phyloP scores from a whole-genome alignment of 257 asterid genomes.

The Misopates orontium region DNA sequence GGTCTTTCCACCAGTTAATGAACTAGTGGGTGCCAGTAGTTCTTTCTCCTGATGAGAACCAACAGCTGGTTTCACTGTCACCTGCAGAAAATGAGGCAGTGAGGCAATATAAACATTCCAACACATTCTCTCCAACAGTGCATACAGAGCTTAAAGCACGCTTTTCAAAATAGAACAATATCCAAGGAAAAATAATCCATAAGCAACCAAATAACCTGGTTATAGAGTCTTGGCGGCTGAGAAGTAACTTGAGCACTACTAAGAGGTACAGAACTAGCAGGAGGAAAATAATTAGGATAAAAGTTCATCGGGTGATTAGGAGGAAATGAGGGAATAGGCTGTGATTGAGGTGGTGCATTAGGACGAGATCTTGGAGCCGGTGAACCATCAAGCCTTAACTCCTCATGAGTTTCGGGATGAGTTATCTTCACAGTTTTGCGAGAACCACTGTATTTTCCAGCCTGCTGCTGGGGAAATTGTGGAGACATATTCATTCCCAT shows the following conservation, averaged over 20 bases:
- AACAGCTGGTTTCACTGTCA: constrained; percentile 69
- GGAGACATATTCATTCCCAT: constrained; percentile 63
- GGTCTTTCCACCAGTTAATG: constrained; percentile 44
- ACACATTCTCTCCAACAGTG: background rate
- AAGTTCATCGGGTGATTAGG: constrained; percentile 45
- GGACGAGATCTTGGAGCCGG: constrained; percentile 58
- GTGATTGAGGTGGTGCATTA: constrained; percentile 62
- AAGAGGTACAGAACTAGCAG: constrained; percentile 60
- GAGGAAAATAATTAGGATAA: constrained; percentile 49
- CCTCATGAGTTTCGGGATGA: constrained; percentile 89
- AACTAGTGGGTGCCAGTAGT: constrained; percentile 35
- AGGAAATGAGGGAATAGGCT: constrained; percentile 59
- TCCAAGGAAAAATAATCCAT: constrained; percentile 15
- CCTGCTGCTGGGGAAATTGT: constrained; percentile 73
- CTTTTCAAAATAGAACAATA: background rate
- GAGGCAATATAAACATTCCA: background rate
- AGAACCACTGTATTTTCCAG: constrained; percentile 44
- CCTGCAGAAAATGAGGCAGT: constrained; percentile 41
- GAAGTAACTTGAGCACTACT: constrained; percentile 46
- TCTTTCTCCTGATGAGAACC: constrained; percentile 56
- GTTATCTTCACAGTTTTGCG: constrained; percentile 88
- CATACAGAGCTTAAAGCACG: background rate
- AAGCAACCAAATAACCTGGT: constrained; percentile 58
- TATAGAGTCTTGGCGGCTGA: constrained; percentile 60
- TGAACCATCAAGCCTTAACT: constrained; percentile 75